A percentile compares a stretch with the other conserved stretches of the same genome.
These are phyloP conservation scores for Aspergillus pseudoviridinutans DNA, from an alignment of 2,329 filamentous ascomycete species.

Conservation along the genomic window DNA sequence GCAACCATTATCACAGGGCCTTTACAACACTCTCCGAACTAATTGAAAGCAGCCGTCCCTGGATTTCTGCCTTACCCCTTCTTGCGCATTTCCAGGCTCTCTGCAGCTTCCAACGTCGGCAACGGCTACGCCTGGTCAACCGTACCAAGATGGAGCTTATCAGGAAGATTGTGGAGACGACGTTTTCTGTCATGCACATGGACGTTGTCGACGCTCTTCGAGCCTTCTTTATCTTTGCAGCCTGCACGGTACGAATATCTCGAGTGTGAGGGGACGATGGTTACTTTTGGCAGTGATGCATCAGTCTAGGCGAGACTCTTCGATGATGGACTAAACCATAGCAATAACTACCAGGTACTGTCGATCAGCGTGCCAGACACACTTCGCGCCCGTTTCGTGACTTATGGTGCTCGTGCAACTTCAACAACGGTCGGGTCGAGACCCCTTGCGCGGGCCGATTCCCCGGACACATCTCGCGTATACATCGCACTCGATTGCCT, in stretches of 20 bases:
- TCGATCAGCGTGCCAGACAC: slow-evolving; percentile 48
- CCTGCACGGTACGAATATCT: slow-evolving; percentile 33
- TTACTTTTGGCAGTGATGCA: not conserved
- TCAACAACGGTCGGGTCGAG: slow-evolving; percentile 14
- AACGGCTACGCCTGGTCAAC: not conserved
- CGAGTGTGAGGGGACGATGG: not conserved
- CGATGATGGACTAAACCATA: slow-evolving; percentile 13
- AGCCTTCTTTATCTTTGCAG: slow-evolving; percentile 35
- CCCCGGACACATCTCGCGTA: slow-evolving; percentile 10
- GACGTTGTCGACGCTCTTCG: slow-evolving; percentile 34
- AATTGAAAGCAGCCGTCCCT: not conserved
- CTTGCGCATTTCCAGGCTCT: not conserved
- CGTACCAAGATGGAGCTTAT: slow-evolving; percentile 11
- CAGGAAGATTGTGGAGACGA: slow-evolving; percentile 8
- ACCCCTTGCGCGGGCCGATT: slow-evolving; percentile 1
- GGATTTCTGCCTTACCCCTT: not conserved
- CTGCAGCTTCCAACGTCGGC: not conserved
- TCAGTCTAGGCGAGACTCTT: slow-evolving; percentile 2
- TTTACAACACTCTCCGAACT: not conserved
- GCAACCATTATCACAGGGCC: not conserved
- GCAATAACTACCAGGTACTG: slow-evolving; percentile 39
- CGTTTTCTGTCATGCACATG: slow-evolving; percentile 19
- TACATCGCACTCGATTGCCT: slow-evolving; percentile 46
- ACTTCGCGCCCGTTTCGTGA: slow-evolving; percentile 54
- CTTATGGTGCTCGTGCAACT: slow-evolving; percentile 55